Evolutionary conservation across 2,329 filamentous ascomycete genomes (phyloP).

Genomic region (Lasiodiplodia sp.): DNA sequence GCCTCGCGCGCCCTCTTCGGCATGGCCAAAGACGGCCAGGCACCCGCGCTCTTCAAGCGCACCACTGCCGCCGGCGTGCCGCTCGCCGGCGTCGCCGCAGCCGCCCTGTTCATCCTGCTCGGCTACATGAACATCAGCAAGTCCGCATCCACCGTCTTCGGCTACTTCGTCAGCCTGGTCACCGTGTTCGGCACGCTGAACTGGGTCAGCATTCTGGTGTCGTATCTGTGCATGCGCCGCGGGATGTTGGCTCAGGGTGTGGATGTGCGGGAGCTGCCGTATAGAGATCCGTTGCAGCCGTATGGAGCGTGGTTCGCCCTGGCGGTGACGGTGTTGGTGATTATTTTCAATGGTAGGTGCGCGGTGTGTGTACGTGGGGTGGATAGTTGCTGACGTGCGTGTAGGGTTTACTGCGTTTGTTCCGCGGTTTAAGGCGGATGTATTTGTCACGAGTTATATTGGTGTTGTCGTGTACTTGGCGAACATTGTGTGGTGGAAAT

Average conservation of each 20-base stretch:
- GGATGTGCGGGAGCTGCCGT: slow-evolving; percentile 45
- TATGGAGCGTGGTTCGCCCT: slow-evolving; percentile 47
- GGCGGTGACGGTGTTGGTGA: slow-evolving; percentile 46
- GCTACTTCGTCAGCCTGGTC: slow-evolving; percentile 49
- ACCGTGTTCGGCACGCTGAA: slow-evolving; percentile 50
- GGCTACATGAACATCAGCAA: slow-evolving; percentile 73
- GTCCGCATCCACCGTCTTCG: slow-evolving; percentile 67
- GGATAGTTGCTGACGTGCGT: slow-evolving; percentile 35
- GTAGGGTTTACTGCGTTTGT: slow-evolving; percentile 51
- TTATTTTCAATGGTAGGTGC: slow-evolving; percentile 24
- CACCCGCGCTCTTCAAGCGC: slow-evolving; percentile 64
- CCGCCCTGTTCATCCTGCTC: slow-evolving; percentile 64
- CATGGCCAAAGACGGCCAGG: slow-evolving; percentile 77
- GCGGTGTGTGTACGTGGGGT: not conserved
- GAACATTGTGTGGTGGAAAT: not conserved
- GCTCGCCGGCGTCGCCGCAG: slow-evolving; percentile 60
- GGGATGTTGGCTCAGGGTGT: slow-evolving; percentile 48
- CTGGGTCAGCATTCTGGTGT: slow-evolving; percentile 47
- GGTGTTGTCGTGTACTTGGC: slow-evolving; percentile 47
- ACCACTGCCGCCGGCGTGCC: slow-evolving; percentile 69
- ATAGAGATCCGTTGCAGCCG: slow-evolving; percentile 44
- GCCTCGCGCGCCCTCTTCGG: slow-evolving; percentile 89
- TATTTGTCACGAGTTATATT: slow-evolving; percentile 48
- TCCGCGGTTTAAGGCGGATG: slow-evolving; percentile 41
- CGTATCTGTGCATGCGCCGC: slow-evolving; percentile 46